phyloP scores from a whole-genome alignment of 208 protist species.

The Naegleria lovaniensis region DNA sequence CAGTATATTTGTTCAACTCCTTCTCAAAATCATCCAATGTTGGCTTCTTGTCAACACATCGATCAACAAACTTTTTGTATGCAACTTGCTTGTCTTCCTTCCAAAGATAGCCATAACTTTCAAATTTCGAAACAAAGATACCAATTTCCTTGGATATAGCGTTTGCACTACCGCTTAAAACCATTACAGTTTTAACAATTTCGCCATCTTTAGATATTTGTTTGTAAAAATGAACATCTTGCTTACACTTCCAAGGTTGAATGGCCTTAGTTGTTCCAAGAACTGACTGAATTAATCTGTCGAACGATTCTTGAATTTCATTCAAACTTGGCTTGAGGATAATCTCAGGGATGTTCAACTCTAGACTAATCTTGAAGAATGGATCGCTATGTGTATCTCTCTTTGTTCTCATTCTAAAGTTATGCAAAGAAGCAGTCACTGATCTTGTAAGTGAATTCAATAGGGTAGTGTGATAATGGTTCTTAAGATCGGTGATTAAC shows the following conservation, averaged over 20 bases:
- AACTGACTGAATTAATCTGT: constrained; percentile 75
- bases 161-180: constrained; percentile 81
- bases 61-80: constrained; percentile 75
- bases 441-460: constrained; percentile 79
- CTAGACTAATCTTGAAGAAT: constrained; percentile 88
- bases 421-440: constrained; percentile 74
- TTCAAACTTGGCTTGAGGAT: constrained; percentile 83
- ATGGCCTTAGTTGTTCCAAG: constrained; percentile 82
- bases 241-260: constrained; percentile 54
- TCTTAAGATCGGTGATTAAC: constrained; percentile 53
- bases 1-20: constrained; percentile 75
- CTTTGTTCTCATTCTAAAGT: constrained; percentile 80
- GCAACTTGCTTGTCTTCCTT: constrained; percentile 78
- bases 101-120: constrained; percentile 87
- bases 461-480: constrained; percentile 78
- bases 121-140: constrained; percentile 78
- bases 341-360: constrained; percentile 81
- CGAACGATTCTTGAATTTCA: constrained; percentile 88
- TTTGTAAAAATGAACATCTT: constrained; percentile 72
- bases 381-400: constrained; percentile 57
- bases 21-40: constrained; percentile 82
- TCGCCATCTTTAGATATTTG: constrained; percentile 85
- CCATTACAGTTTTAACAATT: constrained; percentile 83
- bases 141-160: constrained; percentile 81
- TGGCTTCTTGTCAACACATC: constrained; percentile 46